These are phyloP conservation scores for Chloris gayana DNA, from an alignment of 176 grass and related monocot species.

Conservation along the genomic window DNA sequence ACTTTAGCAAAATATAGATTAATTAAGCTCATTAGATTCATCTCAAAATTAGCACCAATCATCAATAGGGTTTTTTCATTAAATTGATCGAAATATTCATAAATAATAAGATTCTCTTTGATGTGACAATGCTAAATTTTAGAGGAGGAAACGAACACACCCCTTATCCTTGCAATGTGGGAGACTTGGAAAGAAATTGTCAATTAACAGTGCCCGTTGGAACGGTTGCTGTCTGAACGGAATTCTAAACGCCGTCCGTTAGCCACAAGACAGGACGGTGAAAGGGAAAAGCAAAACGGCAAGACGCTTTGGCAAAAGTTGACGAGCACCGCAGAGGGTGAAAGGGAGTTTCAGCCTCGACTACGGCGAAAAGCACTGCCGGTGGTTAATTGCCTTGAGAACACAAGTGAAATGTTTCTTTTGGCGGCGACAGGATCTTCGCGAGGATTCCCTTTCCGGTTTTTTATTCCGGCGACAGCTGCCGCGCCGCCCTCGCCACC, in stretches of 20 bases:
- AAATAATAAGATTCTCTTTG: too few species aligned
- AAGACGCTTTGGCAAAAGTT: background rate
- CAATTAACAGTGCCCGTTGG: too few species aligned
- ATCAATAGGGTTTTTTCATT: too few species aligned
- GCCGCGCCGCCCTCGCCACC: background rate
- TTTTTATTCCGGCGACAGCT: constrained; percentile 33
- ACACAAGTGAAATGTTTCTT: constrained; percentile 13
- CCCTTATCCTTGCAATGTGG: too few species aligned
- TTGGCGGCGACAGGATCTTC: constrained; percentile 41
- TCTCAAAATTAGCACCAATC: too few species aligned
- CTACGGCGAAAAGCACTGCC: background rate
- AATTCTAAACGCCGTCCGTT: too few species aligned
- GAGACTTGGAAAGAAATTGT: background rate
- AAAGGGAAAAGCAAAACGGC: background rate
- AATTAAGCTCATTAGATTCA: too few species aligned
- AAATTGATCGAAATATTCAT: too few species aligned
- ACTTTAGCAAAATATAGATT: too few species aligned
- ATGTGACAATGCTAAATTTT: too few species aligned
- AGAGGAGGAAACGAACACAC: too few species aligned
- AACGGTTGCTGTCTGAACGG: too few species aligned
- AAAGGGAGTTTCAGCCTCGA: background rate
- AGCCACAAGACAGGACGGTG: background rate
- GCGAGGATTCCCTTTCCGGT: background rate
- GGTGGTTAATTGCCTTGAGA: background rate
- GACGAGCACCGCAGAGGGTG: background rate